Conservation (phyloP, 1,139 yeast species). For the Taphrina sp. region DNA sequence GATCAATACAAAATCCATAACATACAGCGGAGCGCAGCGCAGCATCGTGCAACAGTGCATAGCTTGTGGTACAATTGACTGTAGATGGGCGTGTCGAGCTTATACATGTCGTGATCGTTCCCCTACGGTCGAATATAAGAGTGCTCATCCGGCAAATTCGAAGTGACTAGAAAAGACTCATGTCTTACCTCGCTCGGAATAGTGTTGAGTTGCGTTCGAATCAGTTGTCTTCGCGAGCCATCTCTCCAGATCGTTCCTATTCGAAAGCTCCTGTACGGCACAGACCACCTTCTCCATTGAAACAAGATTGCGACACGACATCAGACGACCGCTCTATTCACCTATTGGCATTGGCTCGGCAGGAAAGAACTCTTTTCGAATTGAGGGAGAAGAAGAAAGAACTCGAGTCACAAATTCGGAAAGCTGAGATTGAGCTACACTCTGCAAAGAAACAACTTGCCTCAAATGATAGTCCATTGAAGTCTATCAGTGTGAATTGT, state of each 20-base stretch:
- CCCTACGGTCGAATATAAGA: no score
- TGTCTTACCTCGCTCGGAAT: no score
- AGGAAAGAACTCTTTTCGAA: constrained; percentile 9
- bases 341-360: constrained; percentile 5
- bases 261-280: constrained; percentile 1
- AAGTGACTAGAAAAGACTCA: no score
- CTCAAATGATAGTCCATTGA: not conserved
- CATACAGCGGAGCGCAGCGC: no score
- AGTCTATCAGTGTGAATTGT: not conserved
- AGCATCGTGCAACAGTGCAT: no score
- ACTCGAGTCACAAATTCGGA: constrained; percentile 9
- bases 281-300: constrained; percentile 5
- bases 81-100: no score
- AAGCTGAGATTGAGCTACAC: constrained; percentile 9
- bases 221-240: not conserved
- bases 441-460: constrained; percentile 6
- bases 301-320: not conserved
- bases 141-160: no score
- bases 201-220: no score
- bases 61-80: no score
- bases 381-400: constrained; percentile 12
- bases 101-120: no score
- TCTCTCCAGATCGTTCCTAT: constrained; percentile 6
- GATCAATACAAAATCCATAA: no score
- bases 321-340: constrained; percentile 10